phyloP scores from a whole-genome alignment of 345 rosid genomes.

The Brassica cretica region DNA sequence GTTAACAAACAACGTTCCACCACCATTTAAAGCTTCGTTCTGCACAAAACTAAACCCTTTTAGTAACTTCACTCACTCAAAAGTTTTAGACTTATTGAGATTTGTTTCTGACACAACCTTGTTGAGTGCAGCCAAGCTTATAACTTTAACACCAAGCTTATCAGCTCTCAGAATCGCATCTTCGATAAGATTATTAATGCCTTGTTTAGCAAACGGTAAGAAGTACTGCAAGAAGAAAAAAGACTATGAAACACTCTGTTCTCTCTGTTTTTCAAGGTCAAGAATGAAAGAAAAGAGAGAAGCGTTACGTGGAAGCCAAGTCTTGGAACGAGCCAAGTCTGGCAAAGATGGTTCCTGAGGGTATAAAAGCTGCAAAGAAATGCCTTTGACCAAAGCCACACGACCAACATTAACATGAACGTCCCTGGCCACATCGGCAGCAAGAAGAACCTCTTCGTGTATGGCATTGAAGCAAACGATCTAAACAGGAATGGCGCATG shows the following conservation, averaged over 20 bases:
- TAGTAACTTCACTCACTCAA: constrained; percentile 4
- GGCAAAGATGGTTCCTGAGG: constrained; percentile 66
- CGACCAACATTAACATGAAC: constrained; percentile 48
- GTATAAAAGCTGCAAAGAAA: constrained; percentile 60
- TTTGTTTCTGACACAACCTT: constrained; percentile 27
- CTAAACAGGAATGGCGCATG: constrained; percentile 70
- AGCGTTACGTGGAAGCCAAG: constrained; percentile 75
- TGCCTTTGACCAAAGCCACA: constrained; percentile 83
- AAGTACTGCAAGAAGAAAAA: constrained; percentile 62
- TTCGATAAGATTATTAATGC: constrained; percentile 82
- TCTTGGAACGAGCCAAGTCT: constrained; percentile 87
- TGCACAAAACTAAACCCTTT: constrained; percentile 32
- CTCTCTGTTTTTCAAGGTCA: constrained; percentile 10
- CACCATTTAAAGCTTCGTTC: constrained; percentile 97
- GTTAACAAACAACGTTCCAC: constrained; percentile 86
- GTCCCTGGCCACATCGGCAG: constrained; percentile 51
- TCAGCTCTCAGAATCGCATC: constrained; percentile 80
- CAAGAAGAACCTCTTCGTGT: constrained; percentile 43
- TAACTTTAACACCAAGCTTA: constrained; percentile 79
- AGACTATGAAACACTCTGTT: constrained; percentile 15
- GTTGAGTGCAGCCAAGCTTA: constrained; percentile 88
- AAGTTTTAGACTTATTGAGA: not conserved
- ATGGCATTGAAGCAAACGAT: constrained; percentile 63
- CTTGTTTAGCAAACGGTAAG: constrained; percentile 85
- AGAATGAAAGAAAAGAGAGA: not conserved